Base-by-base conservation (phyloP, 306 rosid species). In the Quillaja saponaria region DNA sequence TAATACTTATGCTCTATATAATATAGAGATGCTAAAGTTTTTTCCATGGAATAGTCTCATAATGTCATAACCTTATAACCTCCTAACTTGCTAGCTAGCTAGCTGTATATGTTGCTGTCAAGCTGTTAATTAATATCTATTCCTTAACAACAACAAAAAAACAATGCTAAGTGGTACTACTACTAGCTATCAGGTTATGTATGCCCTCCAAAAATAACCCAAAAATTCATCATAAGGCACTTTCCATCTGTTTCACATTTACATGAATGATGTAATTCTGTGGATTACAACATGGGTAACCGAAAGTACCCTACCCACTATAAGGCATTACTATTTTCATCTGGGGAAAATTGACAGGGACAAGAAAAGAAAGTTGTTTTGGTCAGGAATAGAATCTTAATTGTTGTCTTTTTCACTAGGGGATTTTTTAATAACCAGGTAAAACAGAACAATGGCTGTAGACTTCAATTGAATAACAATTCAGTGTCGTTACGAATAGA, bases 231-330 rank as follows among this genome's bases (percentile, higher is more conserved):
- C 34, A 41, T 40, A 15, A 10, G 47, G 34, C 18, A 4, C 62
- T 64, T 64, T 72, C 61, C 44, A 57, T 72, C 55, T 58, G 33
- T 56, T 56, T 49, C 66, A 49, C 61, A 42, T 49, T 49, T 48
- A 47, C 37, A 42, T 25, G 31, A 25, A 40, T 25, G 6, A 37
- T 62, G 20, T 48, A 58, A 49, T 49, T 67, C n/a, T 28, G 42
- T 18, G 28, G 20, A 64, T 64, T 71, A 40, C 47, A 17, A 10
- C 19, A 17, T 37, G 52, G 37, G 25, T 68, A 58, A 54, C 55
- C 54, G 61, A 76, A 76, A 60, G 61, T 39, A 40, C 45, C 19
- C 55, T 18, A 25, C n/a, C n/a, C n/a, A 21, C 34, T 16, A 55
- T 40, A 56, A 64, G 51, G 55, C 58, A 11, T 52, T 44, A 3